Percentiles rank a stretch among this genome's conserved stretches.
Conservation (phyloP, 441 rosid genomes). For the Adansonia gregorii region DNA sequence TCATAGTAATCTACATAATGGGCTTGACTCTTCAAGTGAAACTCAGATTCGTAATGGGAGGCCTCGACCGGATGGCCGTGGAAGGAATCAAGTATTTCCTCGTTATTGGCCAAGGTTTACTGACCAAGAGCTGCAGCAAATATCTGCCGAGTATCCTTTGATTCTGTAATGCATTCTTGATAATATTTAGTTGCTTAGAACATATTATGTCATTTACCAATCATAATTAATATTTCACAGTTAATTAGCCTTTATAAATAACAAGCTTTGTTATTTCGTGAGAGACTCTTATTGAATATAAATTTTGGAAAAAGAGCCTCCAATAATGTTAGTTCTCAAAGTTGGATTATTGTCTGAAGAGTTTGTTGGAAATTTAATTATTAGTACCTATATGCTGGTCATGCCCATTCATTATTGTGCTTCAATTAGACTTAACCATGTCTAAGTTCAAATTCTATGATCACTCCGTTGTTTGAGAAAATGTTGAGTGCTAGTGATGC, state of each 20-base stretch:
- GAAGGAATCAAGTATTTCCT: conserved; percentile 73
- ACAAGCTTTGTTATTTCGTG: neutral
- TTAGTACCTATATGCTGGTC: neutral
- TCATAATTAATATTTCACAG: neutral
- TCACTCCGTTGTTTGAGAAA: conserved; percentile 95
- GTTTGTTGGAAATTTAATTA: neutral
- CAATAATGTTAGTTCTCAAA: neutral
- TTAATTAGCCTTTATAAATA: neutral
- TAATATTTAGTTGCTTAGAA: conserved; percentile 14
- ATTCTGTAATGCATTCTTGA: conserved; percentile 23
- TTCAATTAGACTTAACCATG: conserved; percentile 56
- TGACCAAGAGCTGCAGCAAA: conserved; percentile 71
- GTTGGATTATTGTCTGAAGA: neutral
- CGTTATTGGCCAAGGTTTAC: conserved; percentile 90
- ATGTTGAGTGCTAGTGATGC: conserved; percentile 98
- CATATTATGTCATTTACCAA: conserved; percentile 12
- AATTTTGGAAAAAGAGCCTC: neutral
- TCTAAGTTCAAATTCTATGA: conserved; percentile 76
- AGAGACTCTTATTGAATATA: neutral
- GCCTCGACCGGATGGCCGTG: conserved; percentile 69
- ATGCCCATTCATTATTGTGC: conserved; percentile 26
- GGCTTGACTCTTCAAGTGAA: conserved; percentile 57
- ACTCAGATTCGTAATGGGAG: conserved; percentile 54
- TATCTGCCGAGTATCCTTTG: conserved; percentile 93
- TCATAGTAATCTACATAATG: conserved; percentile 57